Evolutionary conservation across 106 monocot species (phyloP).

Genomic region (Apostasia shenzhenica): DNA sequence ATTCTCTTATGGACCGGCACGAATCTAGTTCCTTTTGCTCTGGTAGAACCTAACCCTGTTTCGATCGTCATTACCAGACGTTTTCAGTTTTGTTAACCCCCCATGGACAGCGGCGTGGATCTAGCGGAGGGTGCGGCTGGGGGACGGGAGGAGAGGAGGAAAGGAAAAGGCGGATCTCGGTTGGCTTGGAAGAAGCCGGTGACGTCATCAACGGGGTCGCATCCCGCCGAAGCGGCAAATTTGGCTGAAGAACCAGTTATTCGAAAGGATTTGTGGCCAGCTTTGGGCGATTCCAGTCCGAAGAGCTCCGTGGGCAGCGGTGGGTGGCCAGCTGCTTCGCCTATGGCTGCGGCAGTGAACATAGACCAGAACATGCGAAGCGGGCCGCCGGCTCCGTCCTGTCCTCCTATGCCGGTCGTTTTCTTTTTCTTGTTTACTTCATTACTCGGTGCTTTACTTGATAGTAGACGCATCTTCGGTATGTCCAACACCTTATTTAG

Average conservation of each 20-base stretch:
- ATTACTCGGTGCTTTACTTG: not conserved
- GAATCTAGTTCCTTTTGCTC: conserved; percentile 1
- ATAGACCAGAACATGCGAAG: conserved; percentile 11
- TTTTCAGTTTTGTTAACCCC: not conserved
- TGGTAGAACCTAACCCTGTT: not conserved
- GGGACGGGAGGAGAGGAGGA: conserved; percentile 7
- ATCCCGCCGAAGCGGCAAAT: conserved; percentile 3
- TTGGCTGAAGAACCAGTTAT: conserved; percentile 33
- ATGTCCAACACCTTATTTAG: too few species aligned
- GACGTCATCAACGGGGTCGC: not conserved
- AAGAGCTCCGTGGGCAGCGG: conserved; percentile 9
- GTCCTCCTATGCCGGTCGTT: conserved; percentile 4
- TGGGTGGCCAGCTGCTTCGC: conserved; percentile 6
- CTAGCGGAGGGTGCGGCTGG: conserved; percentile 8
- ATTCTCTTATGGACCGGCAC: not conserved
- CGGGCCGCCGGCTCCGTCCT: conserved; percentile 10
- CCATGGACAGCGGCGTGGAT: conserved; percentile 10
- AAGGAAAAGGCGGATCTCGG: conserved; percentile 15
- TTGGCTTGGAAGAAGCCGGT: conserved; percentile 46
- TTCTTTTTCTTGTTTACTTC: not conserved
- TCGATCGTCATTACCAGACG: conserved; percentile 2
- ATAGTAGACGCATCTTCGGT: too few species aligned
- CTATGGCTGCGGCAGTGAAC: conserved; percentile 4
- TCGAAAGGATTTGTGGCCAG: conserved; percentile 73
- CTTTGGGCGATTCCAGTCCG: conserved; percentile 39